Evolutionary conservation across 78 protist genomes (phyloP), one percentile per base, ranked within the genome.

Genomic region (Dictyostelium citrinum): DNA sequence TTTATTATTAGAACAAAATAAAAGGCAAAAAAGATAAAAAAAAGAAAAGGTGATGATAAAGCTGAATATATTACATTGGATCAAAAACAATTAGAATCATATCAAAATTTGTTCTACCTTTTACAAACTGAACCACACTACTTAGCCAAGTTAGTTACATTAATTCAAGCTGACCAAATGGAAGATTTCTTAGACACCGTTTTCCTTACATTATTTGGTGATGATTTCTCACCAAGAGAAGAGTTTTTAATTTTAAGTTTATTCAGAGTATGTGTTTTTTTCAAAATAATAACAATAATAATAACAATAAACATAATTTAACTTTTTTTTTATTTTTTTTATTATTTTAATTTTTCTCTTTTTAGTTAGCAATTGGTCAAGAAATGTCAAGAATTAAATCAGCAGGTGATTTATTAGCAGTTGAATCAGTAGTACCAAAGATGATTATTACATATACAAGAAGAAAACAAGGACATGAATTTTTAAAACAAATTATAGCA

Each of bases 181-280:
- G 98, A 96, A 22, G 27, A 55, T 37, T 96, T 96, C 39, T 81
- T 97, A 41, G 98, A 96, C 29, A 96, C 98, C 22, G 91, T 96
- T 27, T 27, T 97, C 12, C 64, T 96, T 10, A 97, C 98, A 43
- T 37, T 96, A n/a, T 96, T 83, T 90, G 98, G 98, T 64, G 95
- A 96, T 75, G 98, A 97, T 4, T 96, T 95, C 31, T 90, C 98
- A 14, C 98, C 98, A 67, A 55, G 98, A 39, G 98, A 96, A 68
- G 98, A 96, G 12, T 96, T 92, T 82, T 55, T 96, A 75, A 90
- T 96, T 67, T 37, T 96, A 16, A 96, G 82, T 74, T 67, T 96
- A 51, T 97, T 96, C 24, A 37, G 90, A 37, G 83, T 90, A 84
- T 83, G 96, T 39, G 2, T 37, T 37, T 37, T 37, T 37, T 37